Evolutionary conservation across 2,329 filamentous ascomycete species (phyloP).

Genomic region (Cyphellophora attinorum): DNA sequence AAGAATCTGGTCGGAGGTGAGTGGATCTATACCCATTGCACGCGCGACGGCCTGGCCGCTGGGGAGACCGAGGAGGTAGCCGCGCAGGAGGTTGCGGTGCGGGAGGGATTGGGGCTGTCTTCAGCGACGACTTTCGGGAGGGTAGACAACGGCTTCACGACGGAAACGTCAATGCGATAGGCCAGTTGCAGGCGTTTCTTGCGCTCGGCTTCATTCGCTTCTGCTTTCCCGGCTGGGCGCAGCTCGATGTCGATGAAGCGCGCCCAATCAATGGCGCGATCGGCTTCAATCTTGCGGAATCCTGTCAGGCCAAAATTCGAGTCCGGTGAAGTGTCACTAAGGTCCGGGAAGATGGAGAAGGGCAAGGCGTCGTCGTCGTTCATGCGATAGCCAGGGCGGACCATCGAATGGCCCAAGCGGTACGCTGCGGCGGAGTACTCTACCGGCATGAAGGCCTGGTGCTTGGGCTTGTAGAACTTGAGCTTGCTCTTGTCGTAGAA

Average conservation of each 20-base stretch:
- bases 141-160: not conserved
- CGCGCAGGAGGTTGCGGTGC: constrained; percentile 1
- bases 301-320: not conserved
- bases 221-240: not conserved
- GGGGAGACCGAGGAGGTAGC: not conserved
- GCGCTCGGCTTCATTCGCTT: not conserved
- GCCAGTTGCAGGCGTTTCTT: not conserved
- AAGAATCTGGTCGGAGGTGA: not conserved
- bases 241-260: constrained; percentile 1
- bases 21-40: not conserved
- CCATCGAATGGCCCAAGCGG: constrained; percentile 1
- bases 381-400: constrained; percentile 1
- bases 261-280: not conserved
- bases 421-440: not conserved
- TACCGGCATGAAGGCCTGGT: constrained; percentile 1
- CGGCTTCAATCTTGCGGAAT: not conserved
- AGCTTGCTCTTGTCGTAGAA: not conserved
- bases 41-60: not conserved
- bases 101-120: not conserved
- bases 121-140: not conserved
- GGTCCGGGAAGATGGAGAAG: not conserved
- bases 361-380: not conserved
- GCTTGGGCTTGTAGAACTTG: constrained; percentile 1
- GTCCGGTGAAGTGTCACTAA: not conserved
- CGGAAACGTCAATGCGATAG: constrained; percentile 1